Base-by-base conservation (phyloP, 2,329 filamentous ascomycete species). In the Verticillium nubilum region DNA sequence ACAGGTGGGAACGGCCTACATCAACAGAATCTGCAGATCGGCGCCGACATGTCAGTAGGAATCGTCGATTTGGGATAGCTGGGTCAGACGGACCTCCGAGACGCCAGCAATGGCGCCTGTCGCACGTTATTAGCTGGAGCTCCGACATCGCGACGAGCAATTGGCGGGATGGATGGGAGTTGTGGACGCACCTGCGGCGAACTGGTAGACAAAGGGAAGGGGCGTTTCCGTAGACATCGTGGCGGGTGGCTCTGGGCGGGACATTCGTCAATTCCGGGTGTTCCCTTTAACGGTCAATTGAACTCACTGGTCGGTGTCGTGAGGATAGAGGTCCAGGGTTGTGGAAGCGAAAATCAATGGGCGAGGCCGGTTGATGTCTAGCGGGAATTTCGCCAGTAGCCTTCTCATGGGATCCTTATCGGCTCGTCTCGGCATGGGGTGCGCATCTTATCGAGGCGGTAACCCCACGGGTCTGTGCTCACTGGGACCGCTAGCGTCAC, bases 101-200 rank as follows among this genome's bases (percentile, higher is more conserved):
- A 99, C 93, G 82, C 95, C 95, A 72, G 95, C 95, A 73, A 99
- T 90, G 73, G 95, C 95, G 80, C 89, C 88, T 91, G 68, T 37
- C 67, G 52, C 52, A 59, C 63, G 52, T 35, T 63, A 69, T 72
- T 68, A 69, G 71, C 4, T 62, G 58, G 59, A 63, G 60, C 59
- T 67, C 62, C 64, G 59, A 64, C 66, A 63, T 58, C 52, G 60
- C 58, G 60, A 54, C 53, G 57, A 35, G 62, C 57, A 10, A 50
- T 13, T 2, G n/a, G 25, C 19, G 13, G 10, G 62, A 31, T 65
- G 67, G 63, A 67, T 66, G 65, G 47, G 15, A 26, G 63, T 63
- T 61, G 67, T 67, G 64, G 65, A 80, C 85, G 72, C 73, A 87
- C 93, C 93, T 72, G 94, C 93, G 74, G 88, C 90, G 82, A 98